A percentile compares a stretch with the other conserved stretches of the same genome.
phyloP scores from a whole-genome alignment of 2,329 filamentous ascomycete species.

The Epichloe typhina region DNA sequence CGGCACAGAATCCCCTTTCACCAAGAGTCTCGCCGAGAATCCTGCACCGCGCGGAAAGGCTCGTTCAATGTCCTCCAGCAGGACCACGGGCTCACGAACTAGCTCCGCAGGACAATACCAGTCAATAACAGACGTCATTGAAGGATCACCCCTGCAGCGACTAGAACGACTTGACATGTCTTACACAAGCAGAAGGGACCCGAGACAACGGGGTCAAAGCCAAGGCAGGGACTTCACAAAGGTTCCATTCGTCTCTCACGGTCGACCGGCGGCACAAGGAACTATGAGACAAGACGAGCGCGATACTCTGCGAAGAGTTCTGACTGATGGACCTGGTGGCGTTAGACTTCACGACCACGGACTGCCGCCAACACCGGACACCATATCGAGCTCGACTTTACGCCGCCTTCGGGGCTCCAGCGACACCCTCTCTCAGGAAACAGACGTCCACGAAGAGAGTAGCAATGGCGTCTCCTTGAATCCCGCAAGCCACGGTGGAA shows the following conservation, averaged over 20 bases:
- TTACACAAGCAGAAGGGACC: conserved; percentile 15
- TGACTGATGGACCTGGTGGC: conserved; percentile 31
- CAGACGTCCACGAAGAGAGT: conserved; percentile 15
- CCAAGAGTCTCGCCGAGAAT: background rate
- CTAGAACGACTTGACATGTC: conserved; percentile 30
- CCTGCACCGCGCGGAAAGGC: background rate
- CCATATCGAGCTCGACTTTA: conserved; percentile 43
- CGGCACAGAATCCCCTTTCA: conserved; percentile 10
- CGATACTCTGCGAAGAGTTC: conserved; percentile 33
- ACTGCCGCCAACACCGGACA: conserved; percentile 46
- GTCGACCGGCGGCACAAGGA: conserved; percentile 10
- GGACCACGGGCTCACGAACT: conserved; percentile 8
- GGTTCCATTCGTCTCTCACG: conserved; percentile 8
- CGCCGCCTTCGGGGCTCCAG: conserved; percentile 36
- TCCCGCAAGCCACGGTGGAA: conserved; percentile 9
- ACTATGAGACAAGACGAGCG: conserved; percentile 33
- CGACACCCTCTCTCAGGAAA: conserved; percentile 29
- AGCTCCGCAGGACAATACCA: conserved; percentile 25
- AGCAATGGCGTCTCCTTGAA: conserved; percentile 20
- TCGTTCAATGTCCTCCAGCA: conserved; percentile 1
- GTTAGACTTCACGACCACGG: conserved; percentile 28
- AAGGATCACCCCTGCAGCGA: conserved; percentile 30
- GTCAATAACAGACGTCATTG: conserved; percentile 27
- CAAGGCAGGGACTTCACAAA: conserved; percentile 13
- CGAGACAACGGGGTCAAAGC: conserved; percentile 15